phyloP scores from a whole-genome alignment of 2,329 filamentous ascomycete species.

The Colletotrichum somersetense region DNA sequence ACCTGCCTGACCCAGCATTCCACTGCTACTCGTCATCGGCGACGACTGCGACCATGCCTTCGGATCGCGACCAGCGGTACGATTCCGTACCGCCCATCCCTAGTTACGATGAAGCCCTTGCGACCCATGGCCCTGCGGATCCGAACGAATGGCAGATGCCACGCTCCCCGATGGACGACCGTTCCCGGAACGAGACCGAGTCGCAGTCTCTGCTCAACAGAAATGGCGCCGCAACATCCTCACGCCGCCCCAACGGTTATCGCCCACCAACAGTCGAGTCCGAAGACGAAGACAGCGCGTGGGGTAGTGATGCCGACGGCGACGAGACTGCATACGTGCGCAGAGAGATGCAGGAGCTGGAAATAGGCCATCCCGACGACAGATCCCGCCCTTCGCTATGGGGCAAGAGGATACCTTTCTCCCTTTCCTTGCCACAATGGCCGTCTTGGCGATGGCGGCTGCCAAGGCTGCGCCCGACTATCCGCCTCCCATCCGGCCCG shows the following conservation, averaged over 20 bases:
- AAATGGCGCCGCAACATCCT: slow-evolving; percentile 54
- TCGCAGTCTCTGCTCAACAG: slow-evolving; percentile 78
- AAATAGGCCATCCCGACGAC: slow-evolving; percentile 77
- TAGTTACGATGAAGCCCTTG: slow-evolving; percentile 58
- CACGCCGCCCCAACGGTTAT: slow-evolving; percentile 71
- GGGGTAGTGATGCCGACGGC: slow-evolving; percentile 63
- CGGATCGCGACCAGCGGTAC: slow-evolving; percentile 47
- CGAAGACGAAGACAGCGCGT: slow-evolving; percentile 74
- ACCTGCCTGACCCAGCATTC: not conserved
- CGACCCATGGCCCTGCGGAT: slow-evolving; percentile 52
- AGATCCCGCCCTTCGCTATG: slow-evolving; percentile 60
- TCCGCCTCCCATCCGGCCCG: slow-evolving; percentile 60
- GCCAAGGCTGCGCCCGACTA: slow-evolving; percentile 61
- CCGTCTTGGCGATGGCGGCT: slow-evolving; percentile 67
- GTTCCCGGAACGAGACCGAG: slow-evolving; percentile 78
- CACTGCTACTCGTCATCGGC: not conserved
- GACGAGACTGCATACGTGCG: slow-evolving; percentile 76
- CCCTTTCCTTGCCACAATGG: slow-evolving; percentile 66
- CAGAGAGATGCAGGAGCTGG: slow-evolving; percentile 89
- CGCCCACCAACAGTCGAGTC: slow-evolving; percentile 83
- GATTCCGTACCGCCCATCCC: slow-evolving; percentile 55
- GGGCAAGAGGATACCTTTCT: slow-evolving; percentile 68
- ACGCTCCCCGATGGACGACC: slow-evolving; percentile 60
- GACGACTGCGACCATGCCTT: slow-evolving; percentile 37
- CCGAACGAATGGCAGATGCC: slow-evolving; percentile 48